Evolutionary conservation across 768 basidiomycete genomes (phyloP).

Genomic region (Pleurotus sapidus): DNA sequence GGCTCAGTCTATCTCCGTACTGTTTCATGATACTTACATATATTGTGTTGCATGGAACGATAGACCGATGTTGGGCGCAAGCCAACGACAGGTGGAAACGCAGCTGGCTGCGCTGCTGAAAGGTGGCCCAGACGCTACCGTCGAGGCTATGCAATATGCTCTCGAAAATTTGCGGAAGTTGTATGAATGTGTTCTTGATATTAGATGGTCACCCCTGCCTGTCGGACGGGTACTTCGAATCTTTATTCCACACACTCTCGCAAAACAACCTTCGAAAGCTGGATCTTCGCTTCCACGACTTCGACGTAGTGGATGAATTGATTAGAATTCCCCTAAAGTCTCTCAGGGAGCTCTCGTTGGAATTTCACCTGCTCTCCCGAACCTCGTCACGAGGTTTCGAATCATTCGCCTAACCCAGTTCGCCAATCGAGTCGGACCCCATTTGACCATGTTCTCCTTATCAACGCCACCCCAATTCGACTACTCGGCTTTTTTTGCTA

Average conservation of each 20-base stretch:
- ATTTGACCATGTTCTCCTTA: constrained; percentile 26
- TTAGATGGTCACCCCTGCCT: neutral
- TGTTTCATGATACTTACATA: neutral
- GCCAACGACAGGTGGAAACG: too few relatives aligned
- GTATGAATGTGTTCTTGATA: neutral
- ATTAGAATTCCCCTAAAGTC: neutral
- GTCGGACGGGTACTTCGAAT: neutral
- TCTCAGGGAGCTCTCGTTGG: neutral
- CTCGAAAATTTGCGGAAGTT: neutral
- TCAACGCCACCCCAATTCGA: constrained; percentile 28
- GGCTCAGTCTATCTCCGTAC: neutral
- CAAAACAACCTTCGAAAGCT: too few relatives aligned
- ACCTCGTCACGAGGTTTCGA: too few relatives aligned
- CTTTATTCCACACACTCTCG: neutral
- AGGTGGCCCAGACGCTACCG: neutral
- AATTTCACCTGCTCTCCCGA: too few relatives aligned
- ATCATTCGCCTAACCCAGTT: too few relatives aligned
- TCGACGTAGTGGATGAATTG: neutral
- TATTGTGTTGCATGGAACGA: too few relatives aligned
- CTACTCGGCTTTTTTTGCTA: constrained; percentile 28
- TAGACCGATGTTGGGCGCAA: too few relatives aligned
- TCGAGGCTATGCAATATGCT: neutral
- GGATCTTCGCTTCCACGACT: too few relatives aligned
- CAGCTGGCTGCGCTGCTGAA: too few relatives aligned
- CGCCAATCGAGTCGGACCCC: too few relatives aligned